phyloP scores from a whole-genome alignment of 352 stramenopile species.

The Lagenidium sp. region DNA sequence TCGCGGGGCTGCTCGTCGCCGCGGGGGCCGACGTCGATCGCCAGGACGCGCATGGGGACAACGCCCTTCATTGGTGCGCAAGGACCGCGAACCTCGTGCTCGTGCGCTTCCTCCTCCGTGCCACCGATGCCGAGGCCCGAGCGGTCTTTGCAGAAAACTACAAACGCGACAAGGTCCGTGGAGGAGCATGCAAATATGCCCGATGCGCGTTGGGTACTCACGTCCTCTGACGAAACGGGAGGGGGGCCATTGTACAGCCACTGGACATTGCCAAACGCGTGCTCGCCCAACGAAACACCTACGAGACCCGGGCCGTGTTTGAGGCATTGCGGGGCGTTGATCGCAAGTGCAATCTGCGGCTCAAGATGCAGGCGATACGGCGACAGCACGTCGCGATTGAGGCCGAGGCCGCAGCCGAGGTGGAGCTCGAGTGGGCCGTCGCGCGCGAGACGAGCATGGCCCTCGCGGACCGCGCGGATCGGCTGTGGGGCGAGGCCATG shows the following conservation, averaged over 20 bases:
- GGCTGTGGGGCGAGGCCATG: slow-evolving; percentile 25
- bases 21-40: slow-evolving; percentile 28
- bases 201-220: no score
- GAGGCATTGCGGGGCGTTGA: slow-evolving; percentile 35
- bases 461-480: slow-evolving; percentile 19
- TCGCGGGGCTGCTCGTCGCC: slow-evolving; percentile 38
- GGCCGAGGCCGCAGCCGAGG: not conserved
- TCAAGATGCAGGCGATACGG: slow-evolving; percentile 49
- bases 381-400: slow-evolving; percentile 19
- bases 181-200: no score
- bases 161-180: slow-evolving; percentile 38
- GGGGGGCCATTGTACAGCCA: slow-evolving; percentile 17
- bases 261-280: slow-evolving; percentile 44
- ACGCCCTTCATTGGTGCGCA: slow-evolving; percentile 58
- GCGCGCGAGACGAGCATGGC: slow-evolving; percentile 19
- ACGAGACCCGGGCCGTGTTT: slow-evolving; percentile 21
- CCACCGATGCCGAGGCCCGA: slow-evolving; percentile 39
- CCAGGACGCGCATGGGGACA: slow-evolving; percentile 51
- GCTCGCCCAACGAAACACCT: slow-evolving; percentile 14
- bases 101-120: slow-evolving; percentile 45
- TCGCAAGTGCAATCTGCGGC: slow-evolving; percentile 39
- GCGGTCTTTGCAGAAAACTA: slow-evolving; percentile 39
- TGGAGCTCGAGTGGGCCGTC: slow-evolving; percentile 21
- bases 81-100: slow-evolving; percentile 35
- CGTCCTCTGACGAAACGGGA: no score